Evolutionary conservation across 2,329 filamentous ascomycete species (phyloP), one percentile per base, ranked within the genome.

Genomic region (Penicillium decumbens): DNA sequence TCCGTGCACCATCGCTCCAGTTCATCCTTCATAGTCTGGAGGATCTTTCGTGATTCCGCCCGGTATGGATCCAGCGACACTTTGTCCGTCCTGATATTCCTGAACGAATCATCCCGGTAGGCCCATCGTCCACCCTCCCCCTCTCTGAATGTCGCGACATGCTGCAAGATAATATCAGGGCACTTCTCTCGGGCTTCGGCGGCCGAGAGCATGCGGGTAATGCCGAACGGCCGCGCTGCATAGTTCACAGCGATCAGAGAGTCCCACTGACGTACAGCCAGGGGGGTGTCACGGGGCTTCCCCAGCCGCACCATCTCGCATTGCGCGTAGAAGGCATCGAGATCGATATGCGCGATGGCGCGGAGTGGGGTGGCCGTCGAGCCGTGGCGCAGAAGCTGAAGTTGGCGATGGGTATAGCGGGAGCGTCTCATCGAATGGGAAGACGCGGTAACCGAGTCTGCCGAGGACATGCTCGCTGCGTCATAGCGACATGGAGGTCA

Each of bases 311-410:
- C 84, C 80, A 91, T 95, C 72, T 98, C 93, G 66, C 90, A 96
- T 75, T 98, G 93, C 3, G 88, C 87, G 69, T 98, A 98, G 72
- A 98, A 98, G 33, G 92, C 92, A 80, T 98, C 93, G 51, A 98
- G 83, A 64, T 98, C 93, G 55, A 97, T 83, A 68, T 96, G 91
- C 6, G 89, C 89, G 59, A 96, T 83, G 25, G 95, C 87, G 40
- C 93, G 84, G 30, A 98, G 77, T 1, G 92, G 92, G 43, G 83
- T 89, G 7, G 83, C 82, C 0, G 84, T 77, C 29, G 82, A 83
- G 58, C 80, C 89, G 8, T 83, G 79, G 6, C 84, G 81, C 49
- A 97, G 80, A 56, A 91, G 85, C 29, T 82, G 78, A 13, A 97
- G 79, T 46, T 97, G 85, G 53, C 87, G 88, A 67, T 88, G 89